phyloP scores from a whole-genome alignment of 768 basidiomycete species.

The Pulveroboletus ravenelii region DNA sequence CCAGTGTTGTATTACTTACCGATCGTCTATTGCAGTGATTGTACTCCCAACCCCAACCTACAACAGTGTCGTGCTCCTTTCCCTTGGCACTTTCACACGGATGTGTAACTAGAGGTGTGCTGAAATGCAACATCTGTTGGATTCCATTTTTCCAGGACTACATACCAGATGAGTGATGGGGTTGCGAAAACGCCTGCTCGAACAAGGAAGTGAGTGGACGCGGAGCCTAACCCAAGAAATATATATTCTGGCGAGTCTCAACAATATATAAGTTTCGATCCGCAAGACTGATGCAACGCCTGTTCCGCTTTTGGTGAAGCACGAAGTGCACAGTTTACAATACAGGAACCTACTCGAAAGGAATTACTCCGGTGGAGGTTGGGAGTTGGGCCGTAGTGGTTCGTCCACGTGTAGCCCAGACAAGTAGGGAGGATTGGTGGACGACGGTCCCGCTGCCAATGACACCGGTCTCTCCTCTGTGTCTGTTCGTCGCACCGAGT shows the following conservation, averaged over 20 bases:
- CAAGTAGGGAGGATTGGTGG: slow-evolving; percentile 10
- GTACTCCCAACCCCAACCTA: slow-evolving; percentile 8
- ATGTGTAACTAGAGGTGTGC: slow-evolving; percentile 7
- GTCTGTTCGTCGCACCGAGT: slow-evolving; percentile 45
- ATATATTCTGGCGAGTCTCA: slow-evolving; percentile 7
- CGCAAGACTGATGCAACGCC: neutral
- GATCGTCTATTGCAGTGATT: slow-evolving; percentile 17
- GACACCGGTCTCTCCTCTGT: slow-evolving; percentile 13
- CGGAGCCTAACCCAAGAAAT: neutral
- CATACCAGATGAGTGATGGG: neutral
- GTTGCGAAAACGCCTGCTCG: neutral
- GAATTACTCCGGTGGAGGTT: slow-evolving; percentile 11
- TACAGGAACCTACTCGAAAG: neutral
- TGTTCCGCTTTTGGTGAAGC: neutral
- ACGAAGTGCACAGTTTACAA: neutral
- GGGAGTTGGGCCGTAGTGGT: neutral
- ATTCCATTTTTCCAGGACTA: neutral
- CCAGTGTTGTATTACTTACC: slow-evolving; percentile 24
- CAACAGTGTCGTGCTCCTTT: slow-evolving; percentile 4
- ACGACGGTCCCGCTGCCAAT: slow-evolving; percentile 3
- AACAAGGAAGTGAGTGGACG: slow-evolving; percentile 4
- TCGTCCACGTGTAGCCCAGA: slow-evolving; percentile 8
- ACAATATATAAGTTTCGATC: neutral
- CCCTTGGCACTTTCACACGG: neutral
- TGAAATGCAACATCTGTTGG: slow-evolving; percentile 5